Conservation (phyloP, 306 rosid species). For the Myrica gale region DNA sequence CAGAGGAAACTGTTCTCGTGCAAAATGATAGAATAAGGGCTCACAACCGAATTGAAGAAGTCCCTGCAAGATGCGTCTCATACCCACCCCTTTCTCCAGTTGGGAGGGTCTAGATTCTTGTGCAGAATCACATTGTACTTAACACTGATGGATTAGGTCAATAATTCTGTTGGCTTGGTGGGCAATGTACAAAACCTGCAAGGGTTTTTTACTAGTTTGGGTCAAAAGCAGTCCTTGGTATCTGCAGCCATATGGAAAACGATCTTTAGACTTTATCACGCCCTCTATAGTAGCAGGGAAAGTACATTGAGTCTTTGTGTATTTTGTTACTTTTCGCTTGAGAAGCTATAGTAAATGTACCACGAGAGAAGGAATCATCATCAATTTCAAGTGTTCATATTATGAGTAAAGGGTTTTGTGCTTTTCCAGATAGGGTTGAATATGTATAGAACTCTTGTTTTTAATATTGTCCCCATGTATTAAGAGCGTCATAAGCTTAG, state of each 20-base stretch:
- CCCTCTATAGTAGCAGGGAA: neutral
- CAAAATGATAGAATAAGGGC: conserved; percentile 41
- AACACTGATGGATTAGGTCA: neutral
- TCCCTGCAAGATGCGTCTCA: conserved; percentile 37
- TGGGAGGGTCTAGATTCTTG: conserved; percentile 44
- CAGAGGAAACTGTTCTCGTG: conserved; percentile 29
- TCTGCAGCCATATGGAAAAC: conserved; percentile 19
- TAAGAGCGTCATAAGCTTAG: neutral
- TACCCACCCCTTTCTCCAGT: conserved; percentile 55
- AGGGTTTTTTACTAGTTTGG: conserved; percentile 6
- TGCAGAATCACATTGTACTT: neutral
- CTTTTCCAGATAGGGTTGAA: conserved; percentile 21
- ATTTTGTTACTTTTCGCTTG: conserved; percentile 11
- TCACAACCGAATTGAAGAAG: conserved; percentile 32
- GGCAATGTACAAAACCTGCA: conserved; percentile 12
- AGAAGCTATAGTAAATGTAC: conserved; percentile 34
- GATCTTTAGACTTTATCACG: neutral
- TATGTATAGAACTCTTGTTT: conserved; percentile 10
- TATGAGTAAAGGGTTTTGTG: conserved; percentile 33
- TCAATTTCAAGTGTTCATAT: conserved; percentile 50
- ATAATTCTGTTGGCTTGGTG: conserved; percentile 10
- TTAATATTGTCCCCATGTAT: neutral
- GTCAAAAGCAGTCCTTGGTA: conserved; percentile 9
- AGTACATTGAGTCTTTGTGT: conserved; percentile 6
- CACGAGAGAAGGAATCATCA: conserved; percentile 29